phyloP scores from a whole-genome alignment of 1,284 basidiomycete species.

The Ustilago sp. region DNA sequence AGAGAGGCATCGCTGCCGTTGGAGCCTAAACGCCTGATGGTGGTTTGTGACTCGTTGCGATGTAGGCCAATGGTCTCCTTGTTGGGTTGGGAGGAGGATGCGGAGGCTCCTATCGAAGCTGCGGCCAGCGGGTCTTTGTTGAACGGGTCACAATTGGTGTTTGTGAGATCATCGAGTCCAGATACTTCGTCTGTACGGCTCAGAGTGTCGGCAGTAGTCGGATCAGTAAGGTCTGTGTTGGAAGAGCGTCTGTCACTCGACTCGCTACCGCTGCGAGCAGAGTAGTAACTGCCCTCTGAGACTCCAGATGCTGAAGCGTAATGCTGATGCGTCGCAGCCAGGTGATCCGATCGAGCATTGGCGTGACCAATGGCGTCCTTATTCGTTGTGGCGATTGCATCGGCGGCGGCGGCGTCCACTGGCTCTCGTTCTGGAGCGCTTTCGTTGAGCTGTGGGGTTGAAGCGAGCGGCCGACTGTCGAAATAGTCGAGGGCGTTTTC shows the following conservation, averaged over 20 bases:
- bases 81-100: conserved; percentile 15
- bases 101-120: background rate
- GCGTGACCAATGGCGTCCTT: background rate
- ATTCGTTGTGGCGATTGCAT: background rate
- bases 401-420: background rate
- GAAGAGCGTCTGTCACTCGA: conserved; percentile 58
- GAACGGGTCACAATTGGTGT: background rate
- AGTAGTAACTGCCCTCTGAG: conserved; percentile 58
- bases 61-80: conserved; percentile 54
- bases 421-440: background rate
- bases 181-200: conserved; percentile 26
- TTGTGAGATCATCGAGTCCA: conserved; percentile 2
- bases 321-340: conserved; percentile 24
- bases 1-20: conserved; percentile 54
- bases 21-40: conserved; percentile 68
- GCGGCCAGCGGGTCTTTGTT: background rate
- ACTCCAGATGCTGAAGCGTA: conserved; percentile 37
- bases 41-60: conserved; percentile 71
- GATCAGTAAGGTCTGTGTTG: conserved; percentile 52
- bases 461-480: conserved; percentile 8
- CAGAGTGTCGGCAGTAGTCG: conserved; percentile 46
- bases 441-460: background rate
- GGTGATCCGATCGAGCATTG: background rate
- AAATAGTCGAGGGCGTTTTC: conserved; percentile 27
- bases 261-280: conserved; percentile 59